Conservation (phyloP, 441 rosid genomes). For the Adansonia gregorii region DNA sequence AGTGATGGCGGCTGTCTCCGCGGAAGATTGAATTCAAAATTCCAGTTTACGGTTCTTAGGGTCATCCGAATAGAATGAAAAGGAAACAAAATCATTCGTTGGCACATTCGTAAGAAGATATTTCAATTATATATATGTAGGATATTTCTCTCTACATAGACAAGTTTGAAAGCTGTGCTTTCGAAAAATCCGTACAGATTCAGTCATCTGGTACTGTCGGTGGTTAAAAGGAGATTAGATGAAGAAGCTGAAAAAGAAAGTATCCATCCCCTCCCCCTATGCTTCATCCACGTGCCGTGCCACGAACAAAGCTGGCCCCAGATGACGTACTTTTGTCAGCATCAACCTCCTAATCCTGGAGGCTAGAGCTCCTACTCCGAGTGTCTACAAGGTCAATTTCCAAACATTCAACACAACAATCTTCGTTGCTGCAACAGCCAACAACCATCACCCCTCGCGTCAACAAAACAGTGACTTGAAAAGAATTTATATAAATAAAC, state of each 20-base stretch:
- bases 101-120: constrained; percentile 13
- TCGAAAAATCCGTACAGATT: constrained; percentile 17
- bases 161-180: constrained; percentile 21
- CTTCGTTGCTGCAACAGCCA: constrained; percentile 50
- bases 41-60: constrained; percentile 1
- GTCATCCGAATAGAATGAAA: not conserved
- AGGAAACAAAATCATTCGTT: not conserved
- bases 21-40: not conserved
- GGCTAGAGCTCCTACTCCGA: not conserved
- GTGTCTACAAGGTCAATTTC: constrained; percentile 1
- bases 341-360: constrained; percentile 4
- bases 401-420: constrained; percentile 50
- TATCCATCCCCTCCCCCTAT: constrained; percentile 10
- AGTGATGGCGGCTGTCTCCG: not conserved
- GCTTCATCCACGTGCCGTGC: constrained; percentile 17
- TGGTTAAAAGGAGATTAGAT: constrained; percentile 3
- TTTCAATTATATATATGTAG: not conserved
- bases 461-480: not conserved
- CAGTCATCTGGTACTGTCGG: not conserved
- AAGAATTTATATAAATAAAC: not conserved
- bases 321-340: constrained; percentile 13
- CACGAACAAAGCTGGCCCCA: not conserved
- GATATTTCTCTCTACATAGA: constrained; percentile 32
- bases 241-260: not conserved
- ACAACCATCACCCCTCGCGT: not conserved